A percentile compares a stretch with the other conserved stretches of the same genome.
phyloP scores from a whole-genome alignment of 192 early-diverging fungal genomes.

The Coemansia sp. region DNA sequence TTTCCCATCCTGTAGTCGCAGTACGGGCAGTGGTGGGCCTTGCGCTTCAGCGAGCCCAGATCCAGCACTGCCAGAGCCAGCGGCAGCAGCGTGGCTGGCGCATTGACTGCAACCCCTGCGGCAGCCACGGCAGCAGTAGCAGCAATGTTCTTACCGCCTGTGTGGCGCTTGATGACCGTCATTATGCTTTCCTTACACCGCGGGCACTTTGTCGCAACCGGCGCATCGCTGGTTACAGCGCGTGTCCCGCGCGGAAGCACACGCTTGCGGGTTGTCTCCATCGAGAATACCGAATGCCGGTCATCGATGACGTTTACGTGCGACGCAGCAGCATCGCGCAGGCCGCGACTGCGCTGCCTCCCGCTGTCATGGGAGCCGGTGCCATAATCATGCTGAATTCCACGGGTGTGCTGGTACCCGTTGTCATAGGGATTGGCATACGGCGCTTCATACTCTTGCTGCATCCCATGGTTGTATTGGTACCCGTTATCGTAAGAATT shows the following conservation, averaged over 20 bases:
- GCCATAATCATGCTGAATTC: not conserved
- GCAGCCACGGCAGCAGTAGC: constrained; percentile 38
- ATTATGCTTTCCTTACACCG: constrained; percentile 27
- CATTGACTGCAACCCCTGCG: constrained; percentile 41
- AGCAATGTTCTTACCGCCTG: constrained; percentile 41
- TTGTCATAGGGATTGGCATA: not conserved
- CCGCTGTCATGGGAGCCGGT: not conserved
- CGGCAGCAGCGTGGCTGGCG: constrained; percentile 36
- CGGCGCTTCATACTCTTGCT: not conserved
- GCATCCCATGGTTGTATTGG: not conserved
- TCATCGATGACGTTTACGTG: constrained; percentile 32
- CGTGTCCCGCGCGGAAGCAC: constrained; percentile 31
- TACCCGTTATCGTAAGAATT: not conserved
- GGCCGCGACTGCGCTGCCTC: constrained; percentile 5
- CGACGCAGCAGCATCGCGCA: not conserved
- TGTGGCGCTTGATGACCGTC: constrained; percentile 42
- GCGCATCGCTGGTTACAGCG: constrained; percentile 21
- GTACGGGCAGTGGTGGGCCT: constrained; percentile 44
- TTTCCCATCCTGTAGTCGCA: constrained; percentile 50
- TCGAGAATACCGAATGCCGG: constrained; percentile 36
- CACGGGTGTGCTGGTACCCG: not conserved
- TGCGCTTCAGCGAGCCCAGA: constrained; percentile 42
- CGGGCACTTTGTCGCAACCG: constrained; percentile 34
- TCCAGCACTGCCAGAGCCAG: constrained; percentile 45
- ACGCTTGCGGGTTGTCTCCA: constrained; percentile 14